Evolutionary conservation across 805 yeast genomes (phyloP).

Genomic region (Candida gorgasii): DNA sequence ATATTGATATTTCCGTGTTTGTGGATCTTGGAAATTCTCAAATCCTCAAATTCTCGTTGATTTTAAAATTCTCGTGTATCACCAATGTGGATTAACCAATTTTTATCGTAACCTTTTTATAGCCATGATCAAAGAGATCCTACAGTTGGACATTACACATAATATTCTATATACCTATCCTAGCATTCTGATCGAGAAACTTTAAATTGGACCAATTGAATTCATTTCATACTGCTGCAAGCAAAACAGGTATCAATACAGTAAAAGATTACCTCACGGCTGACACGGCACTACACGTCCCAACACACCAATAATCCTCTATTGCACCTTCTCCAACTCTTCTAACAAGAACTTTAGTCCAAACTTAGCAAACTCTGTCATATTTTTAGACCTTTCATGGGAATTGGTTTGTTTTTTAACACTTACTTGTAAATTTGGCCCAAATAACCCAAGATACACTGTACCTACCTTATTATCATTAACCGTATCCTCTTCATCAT

Average conservation of each 20-base stretch:
- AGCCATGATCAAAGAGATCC: neutral
- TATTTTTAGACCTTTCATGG: slow-evolving; percentile 60
- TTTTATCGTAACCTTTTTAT: neutral
- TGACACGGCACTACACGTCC: too few species aligned
- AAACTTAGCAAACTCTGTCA: slow-evolving; percentile 70
- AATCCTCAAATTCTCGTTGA: slow-evolving; percentile 7
- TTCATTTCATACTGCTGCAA: too few species aligned
- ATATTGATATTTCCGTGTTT: slow-evolving; percentile 9
- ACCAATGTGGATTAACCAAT: slow-evolving; percentile 1
- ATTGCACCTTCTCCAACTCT: slow-evolving; percentile 32
- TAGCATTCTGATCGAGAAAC: neutral
- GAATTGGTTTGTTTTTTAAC: slow-evolving; percentile 45
- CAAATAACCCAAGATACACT: slow-evolving; percentile 69
- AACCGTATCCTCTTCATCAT: slow-evolving; percentile 13
- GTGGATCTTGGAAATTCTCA: slow-evolving; percentile 2
- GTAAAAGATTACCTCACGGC: too few species aligned
- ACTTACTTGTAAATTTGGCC: slow-evolving; percentile 60
- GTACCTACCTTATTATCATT: slow-evolving; percentile 50
- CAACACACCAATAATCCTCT: neutral
- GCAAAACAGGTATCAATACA: too few species aligned
- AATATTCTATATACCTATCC: neutral
- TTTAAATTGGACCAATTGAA: too few species aligned
- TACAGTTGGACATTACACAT: too few species aligned
- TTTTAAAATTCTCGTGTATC: slow-evolving; percentile 7
- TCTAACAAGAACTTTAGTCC: slow-evolving; percentile 64